Percentiles rank a stretch among this genome's conserved stretches.
These are phyloP conservation scores for Flaveria linearis DNA, from an alignment of 129 eudicot genomes.

Conservation along the genomic window DNA sequence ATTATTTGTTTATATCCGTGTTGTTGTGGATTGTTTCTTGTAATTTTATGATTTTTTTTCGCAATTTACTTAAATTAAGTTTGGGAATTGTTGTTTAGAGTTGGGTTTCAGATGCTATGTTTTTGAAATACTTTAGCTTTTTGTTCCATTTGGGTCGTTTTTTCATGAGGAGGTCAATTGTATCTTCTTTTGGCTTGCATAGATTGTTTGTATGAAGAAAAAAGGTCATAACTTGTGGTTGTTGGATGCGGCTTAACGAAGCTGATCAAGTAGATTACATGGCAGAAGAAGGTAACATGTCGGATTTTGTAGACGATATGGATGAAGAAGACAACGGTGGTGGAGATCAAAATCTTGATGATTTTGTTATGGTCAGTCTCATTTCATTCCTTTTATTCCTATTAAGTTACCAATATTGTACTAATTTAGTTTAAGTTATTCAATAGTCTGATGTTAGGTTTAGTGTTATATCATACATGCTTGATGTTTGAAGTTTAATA, in stretches of 20 bases:
- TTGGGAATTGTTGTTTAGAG: neutral
- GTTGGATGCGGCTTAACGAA: conserved; percentile 37
- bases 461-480: neutral
- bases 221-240: conserved; percentile 11
- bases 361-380: conserved; percentile 52
- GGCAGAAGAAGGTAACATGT: conserved; percentile 53
- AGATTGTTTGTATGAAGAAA: conserved; percentile 23
- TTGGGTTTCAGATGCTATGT: neutral
- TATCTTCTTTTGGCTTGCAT: conserved; percentile 1
- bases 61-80: neutral
- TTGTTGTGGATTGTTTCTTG: neutral
- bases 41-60: neutral
- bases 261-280: conserved; percentile 44
- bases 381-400: conserved; percentile 3
- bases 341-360: conserved; percentile 49
- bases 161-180: neutral
- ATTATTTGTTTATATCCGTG: conserved; percentile 6
- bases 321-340: conserved; percentile 46
- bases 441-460: neutral
- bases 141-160: neutral
- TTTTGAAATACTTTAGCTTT: too few species aligned
- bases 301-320: conserved; percentile 41
- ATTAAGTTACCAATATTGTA: neutral
- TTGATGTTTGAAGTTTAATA: conserved; percentile 19
- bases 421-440: neutral